Evolutionary conservation across 768 basidiomycete species (phyloP), one percentile per base, ranked within the genome.

Genomic region (Gloeophyllum trabeum): DNA sequence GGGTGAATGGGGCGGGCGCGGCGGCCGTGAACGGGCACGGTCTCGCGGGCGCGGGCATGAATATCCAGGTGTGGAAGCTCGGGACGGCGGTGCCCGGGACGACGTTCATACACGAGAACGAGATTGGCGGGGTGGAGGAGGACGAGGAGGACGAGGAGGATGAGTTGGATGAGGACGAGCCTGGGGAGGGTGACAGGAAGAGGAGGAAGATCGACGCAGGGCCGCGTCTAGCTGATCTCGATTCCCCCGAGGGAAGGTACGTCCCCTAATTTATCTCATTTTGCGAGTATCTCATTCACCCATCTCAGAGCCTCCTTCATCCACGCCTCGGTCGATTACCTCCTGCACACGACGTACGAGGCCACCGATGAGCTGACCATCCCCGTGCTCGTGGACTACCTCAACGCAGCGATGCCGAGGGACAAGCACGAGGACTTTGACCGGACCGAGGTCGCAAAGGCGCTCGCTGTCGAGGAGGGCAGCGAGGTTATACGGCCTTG

Each of bases 341-440:
- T 87, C 38, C 82, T 81, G 64, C 55, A 62, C 39, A 76, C 79
- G 37, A 83, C 84, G 20, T 82, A 83, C 58, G 77, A 75, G 46
- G 49, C 64, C 13, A 59, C 69, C 19, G 83, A 86, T 58, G 79
- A 83, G 46, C 65, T 87, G 63, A 73, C 73, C 5, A 76, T 87
- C 52, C 79, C 79, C 2, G 62, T 79, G 6, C 62, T 87, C 20
- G 61, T 87, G 24, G 70, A 77, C 3, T 84, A 82, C 56, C 67
- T 87, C 43, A 86, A 86, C 51, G 75, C 81, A 2, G 81, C 81
- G 4, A 73, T 86, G 63, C 84, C 84, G 3, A 66, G 64, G 21
- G 83, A 85, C 54, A 86, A 86, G 59, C 76, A 84, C 53, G 83
- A 86, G 61, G 83, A 87, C 48, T 87, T 83, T 47, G 83, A 87